Conservation (phyloP, 2,329 filamentous ascomycete genomes). For the Paecilomyces niveus region DNA sequence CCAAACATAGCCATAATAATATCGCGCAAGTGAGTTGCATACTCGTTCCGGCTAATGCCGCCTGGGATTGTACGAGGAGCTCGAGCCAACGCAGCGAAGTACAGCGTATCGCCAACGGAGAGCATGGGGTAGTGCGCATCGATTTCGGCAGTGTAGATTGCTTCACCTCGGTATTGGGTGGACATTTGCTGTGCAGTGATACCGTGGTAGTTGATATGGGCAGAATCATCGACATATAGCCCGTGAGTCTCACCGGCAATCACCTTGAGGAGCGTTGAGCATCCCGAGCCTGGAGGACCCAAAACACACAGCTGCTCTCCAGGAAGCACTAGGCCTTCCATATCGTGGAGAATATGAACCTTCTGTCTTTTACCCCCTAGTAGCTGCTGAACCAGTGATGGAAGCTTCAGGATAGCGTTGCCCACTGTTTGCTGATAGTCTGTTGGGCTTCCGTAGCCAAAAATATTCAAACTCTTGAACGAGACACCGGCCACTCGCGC, state of each 20-base stretch:
- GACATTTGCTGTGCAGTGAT: constrained; percentile 54
- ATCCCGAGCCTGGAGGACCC: constrained; percentile 46
- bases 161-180: constrained; percentile 69
- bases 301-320: too few relatives aligned
- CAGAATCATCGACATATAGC: constrained; percentile 59
- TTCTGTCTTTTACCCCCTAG: too few relatives aligned
- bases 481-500: too few relatives aligned
- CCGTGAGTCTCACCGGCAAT: constrained; percentile 74
- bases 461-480: too few relatives aligned
- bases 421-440: too few relatives aligned
- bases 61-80: constrained; percentile 37
- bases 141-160: constrained; percentile 79
- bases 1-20: constrained; percentile 40
- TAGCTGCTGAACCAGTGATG: too few relatives aligned
- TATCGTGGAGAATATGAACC: too few relatives aligned
- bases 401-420: too few relatives aligned
- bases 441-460: too few relatives aligned
- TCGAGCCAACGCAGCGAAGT: constrained; percentile 65
- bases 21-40: constrained; percentile 37
- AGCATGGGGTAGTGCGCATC: constrained; percentile 77
- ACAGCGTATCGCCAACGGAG: constrained; percentile 70
- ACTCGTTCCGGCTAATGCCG: constrained; percentile 36
- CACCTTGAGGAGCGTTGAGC: constrained; percentile 76
- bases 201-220: constrained; percentile 69
- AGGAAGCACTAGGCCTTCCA: too few relatives aligned